These are phyloP conservation scores for Spathaspora sp. DNA, from an alignment of 805 yeast species.

Conservation along the genomic window DNA sequence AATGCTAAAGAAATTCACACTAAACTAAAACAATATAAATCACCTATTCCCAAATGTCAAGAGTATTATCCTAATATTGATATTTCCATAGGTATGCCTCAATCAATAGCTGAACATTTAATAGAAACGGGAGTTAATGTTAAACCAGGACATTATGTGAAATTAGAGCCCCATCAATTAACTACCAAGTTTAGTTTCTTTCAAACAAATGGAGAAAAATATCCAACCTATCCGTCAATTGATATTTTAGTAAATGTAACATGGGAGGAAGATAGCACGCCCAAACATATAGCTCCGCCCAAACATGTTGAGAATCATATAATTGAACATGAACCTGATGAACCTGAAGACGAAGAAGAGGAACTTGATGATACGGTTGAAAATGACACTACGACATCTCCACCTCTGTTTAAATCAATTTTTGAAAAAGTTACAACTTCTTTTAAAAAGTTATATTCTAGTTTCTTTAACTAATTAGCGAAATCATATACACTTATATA, in stretches of 20 bases:
- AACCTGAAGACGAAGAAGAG: not conserved
- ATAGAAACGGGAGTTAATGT: slow-evolving; percentile 48
- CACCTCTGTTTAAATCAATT: slow-evolving; percentile 1
- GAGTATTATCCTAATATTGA: slow-evolving; percentile 29
- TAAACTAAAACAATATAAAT: slow-evolving; percentile 14
- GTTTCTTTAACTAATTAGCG: slow-evolving; percentile 3
- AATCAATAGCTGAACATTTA: slow-evolving; percentile 37
- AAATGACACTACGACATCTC: not conserved
- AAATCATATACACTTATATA: too few relatives aligned
- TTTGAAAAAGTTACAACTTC: slow-evolving; percentile 7
- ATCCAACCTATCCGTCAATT: slow-evolving; percentile 1
- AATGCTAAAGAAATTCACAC: slow-evolving; percentile 20
- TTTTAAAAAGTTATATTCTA: slow-evolving; percentile 6
- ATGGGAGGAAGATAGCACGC: not conserved
- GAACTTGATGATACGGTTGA: not conserved
- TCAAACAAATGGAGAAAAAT: slow-evolving; percentile 14
- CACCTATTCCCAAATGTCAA: slow-evolving; percentile 29
- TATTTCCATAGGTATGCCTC: slow-evolving; percentile 44
- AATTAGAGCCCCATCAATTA: slow-evolving; percentile 41
- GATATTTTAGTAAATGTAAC: slow-evolving; percentile 3
- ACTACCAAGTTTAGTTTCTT: slow-evolving; percentile 39
- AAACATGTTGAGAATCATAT: too few relatives aligned
- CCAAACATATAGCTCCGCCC: too few relatives aligned
- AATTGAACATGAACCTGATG: not conserved
- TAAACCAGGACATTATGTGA: slow-evolving; percentile 47